Base-by-base conservation (phyloP, 306 rosid species). In the Rosa multiflora region DNA sequence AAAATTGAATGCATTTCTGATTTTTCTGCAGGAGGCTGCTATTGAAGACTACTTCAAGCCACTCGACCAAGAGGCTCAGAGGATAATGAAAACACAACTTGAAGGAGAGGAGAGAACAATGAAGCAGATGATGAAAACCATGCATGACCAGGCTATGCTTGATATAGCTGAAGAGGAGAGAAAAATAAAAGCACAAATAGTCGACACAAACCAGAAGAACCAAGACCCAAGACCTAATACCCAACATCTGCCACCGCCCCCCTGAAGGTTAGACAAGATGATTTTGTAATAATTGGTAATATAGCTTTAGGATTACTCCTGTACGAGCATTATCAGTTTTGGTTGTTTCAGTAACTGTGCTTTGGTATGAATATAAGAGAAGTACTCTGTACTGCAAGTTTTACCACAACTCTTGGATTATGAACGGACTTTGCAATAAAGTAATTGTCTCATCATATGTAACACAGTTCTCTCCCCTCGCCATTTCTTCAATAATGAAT, bases 1-100 rank as follows among this genome's bases (percentile, higher is more conserved):
- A 10, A 3, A 52, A 40, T 20, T 61, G 73, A 9, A 77, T 26
- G 51, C 53, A 64, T 67, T 62, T 56, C 26, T 64, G n/a, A 2
- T 44, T 44, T 44, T 9, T 44, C 2, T 87, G 83, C 84, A 92
- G 99, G 99, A 95, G 78, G 83, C 85, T 77, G 91, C 90, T 58
- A 88, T 95, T 76, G 97, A 92, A 79, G 92, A 95, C 35, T 90
- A 95, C 86, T 95, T 95, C 87, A 92, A 90, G 87, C 98, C 99
- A 9, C 80, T 95, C 74, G 94, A 91, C 88, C 81, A 85, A 78
- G 94, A 95, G 84, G 97, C 92, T 55, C 94, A 95, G 87, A 44
- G 75, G 68, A 58, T 94, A 58, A 87, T 94, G 95, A 86, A 83
- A 82, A 84, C 88, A 59, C 93, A 90, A 82, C 91, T 92, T 53